Conservation (phyloP, 2,329 filamentous ascomycete species). For the Rhytidhysteron rufulum region DNA sequence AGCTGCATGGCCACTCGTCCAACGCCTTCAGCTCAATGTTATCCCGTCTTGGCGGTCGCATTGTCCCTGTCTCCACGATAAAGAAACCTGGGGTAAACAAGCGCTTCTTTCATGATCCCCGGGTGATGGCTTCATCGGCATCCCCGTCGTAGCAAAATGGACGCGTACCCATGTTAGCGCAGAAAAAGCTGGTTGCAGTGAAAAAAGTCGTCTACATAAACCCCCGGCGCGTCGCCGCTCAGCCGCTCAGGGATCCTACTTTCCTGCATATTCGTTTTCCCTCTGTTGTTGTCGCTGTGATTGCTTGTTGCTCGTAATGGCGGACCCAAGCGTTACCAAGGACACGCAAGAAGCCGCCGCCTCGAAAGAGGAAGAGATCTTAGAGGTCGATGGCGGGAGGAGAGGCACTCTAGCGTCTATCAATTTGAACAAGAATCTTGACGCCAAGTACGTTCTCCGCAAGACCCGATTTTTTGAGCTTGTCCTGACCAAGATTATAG, state of each 20-base stretch:
- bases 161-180: not conserved
- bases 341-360: not conserved
- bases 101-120: not conserved
- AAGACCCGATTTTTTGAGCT: not conserved
- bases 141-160: not conserved
- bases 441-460: conserved; percentile 12
- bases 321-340: not conserved
- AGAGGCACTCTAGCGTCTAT: conserved; percentile 12
- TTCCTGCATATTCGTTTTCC: not conserved
- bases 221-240: not conserved
- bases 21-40: not conserved
- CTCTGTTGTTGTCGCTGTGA: not conserved
- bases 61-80: not conserved
- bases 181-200: not conserved
- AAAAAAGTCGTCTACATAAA: not conserved
- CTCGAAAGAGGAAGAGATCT: not conserved
- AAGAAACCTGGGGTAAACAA: not conserved
- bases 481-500: conserved; percentile 22
- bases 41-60: not conserved
- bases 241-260: not conserved
- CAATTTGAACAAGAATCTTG: conserved; percentile 12
- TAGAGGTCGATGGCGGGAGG: conserved; percentile 7
- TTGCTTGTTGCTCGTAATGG: not conserved
- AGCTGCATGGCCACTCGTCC: not conserved
- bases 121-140: not conserved